A percentile compares a stretch with the other conserved stretches of the same genome.
These are phyloP conservation scores for Lactarius hengduanensis DNA, from an alignment of 768 basidiomycete species.

Conservation along the genomic window DNA sequence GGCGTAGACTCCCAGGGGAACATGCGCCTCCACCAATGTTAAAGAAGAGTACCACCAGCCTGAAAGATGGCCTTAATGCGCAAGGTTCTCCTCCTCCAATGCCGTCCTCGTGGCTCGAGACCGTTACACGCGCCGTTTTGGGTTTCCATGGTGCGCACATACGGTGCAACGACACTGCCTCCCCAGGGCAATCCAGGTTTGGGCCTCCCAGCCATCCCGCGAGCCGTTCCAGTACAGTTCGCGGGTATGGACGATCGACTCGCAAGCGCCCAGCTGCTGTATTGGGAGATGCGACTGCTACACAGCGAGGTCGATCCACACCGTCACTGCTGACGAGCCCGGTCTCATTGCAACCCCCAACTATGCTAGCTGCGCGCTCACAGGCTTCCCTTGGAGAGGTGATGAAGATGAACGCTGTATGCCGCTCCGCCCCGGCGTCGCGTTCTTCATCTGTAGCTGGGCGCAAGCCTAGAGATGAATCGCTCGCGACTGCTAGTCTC, in stretches of 20 bases:
- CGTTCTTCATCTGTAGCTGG: slow-evolving; percentile 49
- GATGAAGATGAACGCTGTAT: slow-evolving; percentile 56
- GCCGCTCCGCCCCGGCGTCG: slow-evolving; percentile 68
- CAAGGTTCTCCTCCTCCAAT: slow-evolving; percentile 46
- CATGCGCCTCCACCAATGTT: not conserved
- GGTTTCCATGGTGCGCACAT: slow-evolving; percentile 45
- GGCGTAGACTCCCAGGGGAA: slow-evolving; percentile 22
- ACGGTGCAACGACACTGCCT: slow-evolving; percentile 38
- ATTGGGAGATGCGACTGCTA: slow-evolving; percentile 31
- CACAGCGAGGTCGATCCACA: slow-evolving; percentile 15
- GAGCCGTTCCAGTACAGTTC: slow-evolving; percentile 23
- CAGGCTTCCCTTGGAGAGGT: slow-evolving; percentile 43
- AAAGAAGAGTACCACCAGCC: slow-evolving; percentile 34
- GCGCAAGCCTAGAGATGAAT: slow-evolving; percentile 17
- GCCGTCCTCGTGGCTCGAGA: slow-evolving; percentile 68
- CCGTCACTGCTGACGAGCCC: slow-evolving; percentile 7
- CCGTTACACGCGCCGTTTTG: slow-evolving; percentile 64
- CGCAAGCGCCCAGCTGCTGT: slow-evolving; percentile 31
- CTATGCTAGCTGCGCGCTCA: slow-evolving; percentile 18
- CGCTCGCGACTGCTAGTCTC: slow-evolving; percentile 10
- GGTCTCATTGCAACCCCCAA: slow-evolving; percentile 24
- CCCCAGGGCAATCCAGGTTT: slow-evolving; percentile 5
- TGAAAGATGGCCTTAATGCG: slow-evolving; percentile 37
- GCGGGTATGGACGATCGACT: slow-evolving; percentile 30
- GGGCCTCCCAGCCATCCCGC: slow-evolving; percentile 9